Base-by-base conservation (phyloP, 306 rosid genomes). In the Vicia sativa region DNA sequence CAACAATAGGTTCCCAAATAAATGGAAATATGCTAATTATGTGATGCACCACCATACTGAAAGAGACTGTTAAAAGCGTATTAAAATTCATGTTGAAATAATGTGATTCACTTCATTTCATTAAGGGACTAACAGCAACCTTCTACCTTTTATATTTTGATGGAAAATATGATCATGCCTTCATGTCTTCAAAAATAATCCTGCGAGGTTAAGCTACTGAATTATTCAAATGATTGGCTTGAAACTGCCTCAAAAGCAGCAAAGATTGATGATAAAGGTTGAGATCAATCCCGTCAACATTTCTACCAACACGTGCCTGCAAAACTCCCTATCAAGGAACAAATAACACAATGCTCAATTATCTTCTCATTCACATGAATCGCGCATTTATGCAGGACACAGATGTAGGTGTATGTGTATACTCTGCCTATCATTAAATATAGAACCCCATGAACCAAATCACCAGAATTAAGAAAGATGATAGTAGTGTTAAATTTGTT, bases 281-380 rank as follows among this genome's bases (percentile, higher is more conserved):
- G 74, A 95, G 88, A 82, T 90, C 96, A 19, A 95, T 90, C 62
- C 97, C 97, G 15, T 90, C 89, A 16, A 95, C 91, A 4, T 85
- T 95, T 82, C 99, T 77, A 19, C 96, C 92, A 7, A 87, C 87
- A 19, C 90, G 91, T 12, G 95, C 95, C 72, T 82, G 87, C 79
- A 91, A 78, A 74, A 82, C 74, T 46, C 84, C 96, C 97, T 95
- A 76, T 56, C 70, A 82, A 54, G 35, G 29, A 74, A 49, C 76
- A 78, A 68, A 63, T 44, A 53, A 38, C 58, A 58, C 18, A 2
- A 19, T 60, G 62, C 25, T 71, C 59, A 71, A 45, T 78, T 58
- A 62, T 54, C 15, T 61, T 59, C 21, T 62, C 14, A 15, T 49
- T 26, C 11, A 13, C 38, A 54, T 26, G 61, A 55, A 55, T 10